A percentile compares a stretch with the other conserved stretches of the same genome.
Conservation (phyloP, 257 asterid species). For the Pogostemon cablin region DNA sequence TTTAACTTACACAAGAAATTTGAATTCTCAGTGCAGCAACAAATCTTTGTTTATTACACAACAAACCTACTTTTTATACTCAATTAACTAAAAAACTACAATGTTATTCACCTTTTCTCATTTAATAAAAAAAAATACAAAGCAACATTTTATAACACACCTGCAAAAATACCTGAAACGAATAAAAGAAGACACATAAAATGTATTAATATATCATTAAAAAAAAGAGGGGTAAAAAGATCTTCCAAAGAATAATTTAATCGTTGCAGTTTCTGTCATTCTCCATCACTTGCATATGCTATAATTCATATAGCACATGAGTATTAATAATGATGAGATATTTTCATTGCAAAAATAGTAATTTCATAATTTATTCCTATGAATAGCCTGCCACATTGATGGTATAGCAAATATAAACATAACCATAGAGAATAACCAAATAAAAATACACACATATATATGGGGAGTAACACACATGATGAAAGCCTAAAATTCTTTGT, state of each 20-base stretch:
- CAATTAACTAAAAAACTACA: no score
- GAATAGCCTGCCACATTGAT: neutral
- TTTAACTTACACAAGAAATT: no score
- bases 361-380: neutral
- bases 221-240: neutral
- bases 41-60: no score
- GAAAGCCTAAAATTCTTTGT: neutral
- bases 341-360: neutral
- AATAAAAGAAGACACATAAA: neutral
- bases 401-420: neutral
- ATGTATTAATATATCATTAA: neutral
- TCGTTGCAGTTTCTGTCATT: neutral
- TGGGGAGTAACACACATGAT: no score
- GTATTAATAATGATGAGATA: neutral
- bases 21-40: no score
- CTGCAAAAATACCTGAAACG: no score
- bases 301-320: neutral
- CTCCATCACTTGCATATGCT: conserved; percentile 9
- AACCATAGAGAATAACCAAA: neutral
- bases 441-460: neutral
- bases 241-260: neutral
- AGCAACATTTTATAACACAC: no score
- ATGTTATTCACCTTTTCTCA: no score
- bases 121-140: no score
- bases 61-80: no score